Conservation (phyloP, 495 filamentous ascomycete genomes). For the Neurospora sp. region DNA sequence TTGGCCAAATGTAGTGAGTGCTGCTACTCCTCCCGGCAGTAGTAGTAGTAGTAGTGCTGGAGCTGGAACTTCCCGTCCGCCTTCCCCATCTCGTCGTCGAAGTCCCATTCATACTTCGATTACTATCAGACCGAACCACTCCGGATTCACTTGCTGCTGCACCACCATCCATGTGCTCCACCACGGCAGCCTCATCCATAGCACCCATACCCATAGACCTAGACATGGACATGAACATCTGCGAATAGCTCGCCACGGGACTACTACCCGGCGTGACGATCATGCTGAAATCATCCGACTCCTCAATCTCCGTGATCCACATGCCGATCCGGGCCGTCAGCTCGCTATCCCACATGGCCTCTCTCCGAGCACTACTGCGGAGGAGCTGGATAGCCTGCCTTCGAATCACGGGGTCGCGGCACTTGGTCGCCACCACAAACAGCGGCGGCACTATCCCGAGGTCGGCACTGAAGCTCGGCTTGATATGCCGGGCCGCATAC, state of each 20-base stretch:
- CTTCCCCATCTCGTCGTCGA: not conserved
- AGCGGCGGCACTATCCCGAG: slow-evolving; percentile 45
- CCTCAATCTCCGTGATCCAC: slow-evolving; percentile 48
- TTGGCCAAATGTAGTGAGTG: slow-evolving; percentile 1
- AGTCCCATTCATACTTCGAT: not conserved
- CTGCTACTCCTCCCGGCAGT: not conserved
- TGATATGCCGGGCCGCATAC: slow-evolving; percentile 37
- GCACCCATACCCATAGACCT: slow-evolving; percentile 1
- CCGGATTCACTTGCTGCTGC: not conserved
- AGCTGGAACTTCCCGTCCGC: slow-evolving; percentile 3
- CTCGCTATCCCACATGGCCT: slow-evolving; percentile 56
- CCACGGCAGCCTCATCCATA: not conserved
- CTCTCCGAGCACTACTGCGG: slow-evolving; percentile 41
- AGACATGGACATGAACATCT: slow-evolving; percentile 9
- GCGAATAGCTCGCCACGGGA: slow-evolving; percentile 19
- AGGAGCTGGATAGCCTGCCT: slow-evolving; percentile 47
- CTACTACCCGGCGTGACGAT: slow-evolving; percentile 16
- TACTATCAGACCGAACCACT: not conserved
- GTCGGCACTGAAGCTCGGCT: slow-evolving; percentile 44
- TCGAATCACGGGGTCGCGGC: slow-evolving; percentile 44
- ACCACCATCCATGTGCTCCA: not conserved
- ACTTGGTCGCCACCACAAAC: slow-evolving; percentile 48
- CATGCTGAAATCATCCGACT: slow-evolving; percentile 28
- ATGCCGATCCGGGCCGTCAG: slow-evolving; percentile 43
- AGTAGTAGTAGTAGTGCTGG: not conserved